Evolutionary conservation across 148 eudicot species (phyloP), one percentile per base, ranked within the genome.

Genomic region (Gaultheria prostrata): DNA sequence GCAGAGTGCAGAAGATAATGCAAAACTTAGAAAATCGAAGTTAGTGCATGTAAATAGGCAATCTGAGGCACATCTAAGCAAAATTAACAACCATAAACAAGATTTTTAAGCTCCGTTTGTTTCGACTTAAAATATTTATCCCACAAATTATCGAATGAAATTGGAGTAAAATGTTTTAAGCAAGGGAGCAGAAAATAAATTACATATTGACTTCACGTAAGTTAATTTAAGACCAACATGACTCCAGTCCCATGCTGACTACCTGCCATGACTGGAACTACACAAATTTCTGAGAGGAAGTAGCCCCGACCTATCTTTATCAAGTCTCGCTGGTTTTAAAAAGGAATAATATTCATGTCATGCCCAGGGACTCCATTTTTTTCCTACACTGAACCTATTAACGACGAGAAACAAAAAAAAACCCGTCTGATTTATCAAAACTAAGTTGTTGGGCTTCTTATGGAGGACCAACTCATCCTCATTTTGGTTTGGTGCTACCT

Each of bases 1-100:
- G 85, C 82, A 81, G 76, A 26, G 83, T 51, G 83, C 67, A 87
- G 80, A 70, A 80, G 81, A 69, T 39, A 72, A 49, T 45, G 8
- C 11, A 86, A 81, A 51, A 57, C 51, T 85, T 82, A 70, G 74
- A 28, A 28, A 78, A 65, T 8, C 54, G 48, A 3, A 54, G 57
- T 72, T 80, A 63, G 51, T 11, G 15, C 43, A 59, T 32, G 63
- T 0, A 10, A 78, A 26, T 21, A 80, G 79, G 33, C 49, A 53
- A 32, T 69, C 67, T 72, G 33, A 26, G 30, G 57, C 17, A 78
- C 51, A 53, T n/a, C 57, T 70, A 50, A 70, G 76, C 45, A 59
- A 80, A 61, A 61, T 71, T 78, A 32, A 30, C 2, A 35, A 71
- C 50, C 43, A 79, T 72, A 32, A 57, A 21, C 10, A 70, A 46